Percentiles rank a stretch among this genome's conserved stretches.
phyloP scores from a whole-genome alignment of 306 rosid species.

The Psophocarpus tetragonolobus region DNA sequence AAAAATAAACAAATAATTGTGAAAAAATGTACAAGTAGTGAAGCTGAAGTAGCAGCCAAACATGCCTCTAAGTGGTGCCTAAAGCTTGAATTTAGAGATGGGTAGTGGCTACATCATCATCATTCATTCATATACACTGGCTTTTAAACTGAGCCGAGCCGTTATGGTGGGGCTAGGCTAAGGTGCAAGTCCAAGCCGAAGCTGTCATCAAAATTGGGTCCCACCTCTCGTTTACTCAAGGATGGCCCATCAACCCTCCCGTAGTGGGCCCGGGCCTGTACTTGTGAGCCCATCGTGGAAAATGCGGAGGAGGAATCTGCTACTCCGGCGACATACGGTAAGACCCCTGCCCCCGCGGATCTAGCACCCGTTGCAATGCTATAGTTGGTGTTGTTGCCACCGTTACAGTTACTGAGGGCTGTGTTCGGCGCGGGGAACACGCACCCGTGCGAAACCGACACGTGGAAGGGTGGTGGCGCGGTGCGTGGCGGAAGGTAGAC shows the following conservation, averaged over 20 bases:
- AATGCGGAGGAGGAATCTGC: slow-evolving; percentile 51
- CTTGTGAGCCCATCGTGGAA: slow-evolving; percentile 55
- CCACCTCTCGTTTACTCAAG: slow-evolving; percentile 59
- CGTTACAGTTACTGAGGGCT: not conserved
- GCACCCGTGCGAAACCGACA: slow-evolving; percentile 76
- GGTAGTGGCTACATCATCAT: slow-evolving; percentile 28
- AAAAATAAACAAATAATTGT: slow-evolving; percentile 47
- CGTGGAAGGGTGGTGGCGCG: slow-evolving; percentile 72
- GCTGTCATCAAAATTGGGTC: slow-evolving; percentile 73
- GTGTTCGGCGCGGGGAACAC: slow-evolving; percentile 46
- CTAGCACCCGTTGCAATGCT: slow-evolving; percentile 36
- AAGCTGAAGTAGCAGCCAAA: slow-evolving; percentile 11
- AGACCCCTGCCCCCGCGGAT: slow-evolving; percentile 41
- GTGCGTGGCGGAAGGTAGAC: slow-evolving; percentile 63
- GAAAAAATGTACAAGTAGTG: slow-evolving; percentile 48
- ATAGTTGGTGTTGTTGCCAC: not conserved
- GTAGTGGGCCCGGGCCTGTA: slow-evolving; percentile 53
- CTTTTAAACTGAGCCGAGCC: slow-evolving; percentile 3
- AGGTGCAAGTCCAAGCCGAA: slow-evolving; percentile 86
- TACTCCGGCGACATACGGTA: slow-evolving; percentile 49
- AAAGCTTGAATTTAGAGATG: not conserved
- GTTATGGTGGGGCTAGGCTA: slow-evolving; percentile 73
- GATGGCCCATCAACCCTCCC: slow-evolving; percentile 65
- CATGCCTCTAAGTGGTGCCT: not conserved
- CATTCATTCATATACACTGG: not conserved